Evolutionary conservation across 345 rosid genomes (phyloP), one percentile per base, ranked within the genome.

Genomic region (Rhodomyrtus tomentosa): DNA sequence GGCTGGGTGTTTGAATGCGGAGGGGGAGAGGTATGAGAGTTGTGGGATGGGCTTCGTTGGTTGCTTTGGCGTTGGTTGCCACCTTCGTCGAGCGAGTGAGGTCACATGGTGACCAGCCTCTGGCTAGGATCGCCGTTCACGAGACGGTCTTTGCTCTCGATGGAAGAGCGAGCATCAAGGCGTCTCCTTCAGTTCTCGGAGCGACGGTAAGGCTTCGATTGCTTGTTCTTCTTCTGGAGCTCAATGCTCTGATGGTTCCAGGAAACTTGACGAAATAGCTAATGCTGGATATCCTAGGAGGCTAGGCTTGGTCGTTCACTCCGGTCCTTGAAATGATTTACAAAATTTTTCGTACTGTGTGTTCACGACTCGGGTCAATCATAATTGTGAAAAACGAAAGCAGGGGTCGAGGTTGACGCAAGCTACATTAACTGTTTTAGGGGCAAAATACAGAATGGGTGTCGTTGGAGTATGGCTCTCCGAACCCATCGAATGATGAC

Each of bases 381-480:
- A n/a, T 8, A 16, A 45, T 6, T 16, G 3, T 20, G n/a, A 40
- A 38, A 79, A 12, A 12, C 8, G 50, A 42, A 49, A 40, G 3
- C 7, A 32, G 29, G 14, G 49, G 29, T 79, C 22, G 56, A 52
- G 40, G 18, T 32, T 38, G 59, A 51, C 20, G 40, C 12, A 52
- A 24, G 82, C 54, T 81, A 27, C 54, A 16, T 32, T 27, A 2
- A 81, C 38, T 80, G 83, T 68, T 88, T 56, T 90, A 96, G 99
- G 97, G 95, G 79, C 94, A 93, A 87, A 95, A 96, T 88, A 91
- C 95, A 73, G 92, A 93, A 84, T 90, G 95, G 98, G 90, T 93
- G 51, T 73, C 88, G 32, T 91, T 96, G 88, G 87, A 86, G 73
- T 84, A 93, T 50, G 83, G 85, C 54, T 86, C 85, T 81, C 93